phyloP scores from a whole-genome alignment of 257 asterid species.

The Solanum pinnatisectum region DNA sequence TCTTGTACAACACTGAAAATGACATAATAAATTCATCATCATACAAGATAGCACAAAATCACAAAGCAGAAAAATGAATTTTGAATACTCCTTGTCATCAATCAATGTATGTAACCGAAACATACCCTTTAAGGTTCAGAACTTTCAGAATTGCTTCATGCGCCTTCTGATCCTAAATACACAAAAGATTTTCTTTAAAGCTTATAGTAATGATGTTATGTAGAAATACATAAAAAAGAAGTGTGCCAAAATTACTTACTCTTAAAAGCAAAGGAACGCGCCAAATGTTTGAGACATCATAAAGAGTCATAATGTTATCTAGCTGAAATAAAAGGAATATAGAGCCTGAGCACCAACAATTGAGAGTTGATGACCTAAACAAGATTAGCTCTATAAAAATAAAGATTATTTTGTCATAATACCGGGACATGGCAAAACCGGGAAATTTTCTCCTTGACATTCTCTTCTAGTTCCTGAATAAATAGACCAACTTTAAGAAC shows the following conservation, averaged over 20 bases:
- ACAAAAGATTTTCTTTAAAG: background rate
- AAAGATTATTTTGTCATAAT: background rate
- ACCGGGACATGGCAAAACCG: constrained; percentile 73
- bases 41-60: background rate
- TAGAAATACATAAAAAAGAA: background rate
- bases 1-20: constrained; percentile 40
- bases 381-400: background rate
- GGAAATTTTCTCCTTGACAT: constrained; percentile 67
- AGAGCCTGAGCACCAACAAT: background rate
- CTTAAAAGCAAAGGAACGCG: constrained; percentile 73
- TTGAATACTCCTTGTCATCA: background rate
- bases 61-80: background rate
- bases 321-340: constrained; percentile 25
- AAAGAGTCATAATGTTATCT: constrained; percentile 59
- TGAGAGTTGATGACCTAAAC: background rate
- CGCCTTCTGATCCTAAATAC: constrained; percentile 73
- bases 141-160: constrained; percentile 85
- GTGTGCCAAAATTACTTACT: constrained; percentile 25
- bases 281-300: constrained; percentile 92
- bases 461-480: constrained; percentile 65
- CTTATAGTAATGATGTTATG: background rate
- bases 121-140: constrained; percentile 62
- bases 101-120: background rate
- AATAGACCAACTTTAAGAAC: constrained; percentile 5
- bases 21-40: background rate